Conservation (phyloP, 805 yeast genomes). For the Candida incommunis region DNA sequence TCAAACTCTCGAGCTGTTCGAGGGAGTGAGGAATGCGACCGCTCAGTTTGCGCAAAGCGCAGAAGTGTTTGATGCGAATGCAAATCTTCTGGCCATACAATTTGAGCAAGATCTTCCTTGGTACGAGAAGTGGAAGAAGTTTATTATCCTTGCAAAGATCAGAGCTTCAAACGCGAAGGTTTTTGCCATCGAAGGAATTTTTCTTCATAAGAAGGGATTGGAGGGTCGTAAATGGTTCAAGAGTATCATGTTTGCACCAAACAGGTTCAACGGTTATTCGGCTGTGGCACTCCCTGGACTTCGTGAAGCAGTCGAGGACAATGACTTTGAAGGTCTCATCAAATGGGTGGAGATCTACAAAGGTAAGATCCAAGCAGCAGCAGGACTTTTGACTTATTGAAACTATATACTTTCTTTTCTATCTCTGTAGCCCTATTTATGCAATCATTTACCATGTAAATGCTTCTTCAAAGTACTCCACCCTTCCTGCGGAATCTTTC, state of each 20-base stretch:
- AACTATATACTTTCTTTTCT: too few species aligned
- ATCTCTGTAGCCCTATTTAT: neutral
- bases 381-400: slow-evolving; percentile 4
- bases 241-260: slow-evolving; percentile 46
- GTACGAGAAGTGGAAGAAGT: slow-evolving; percentile 31
- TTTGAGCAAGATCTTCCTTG: slow-evolving; percentile 63
- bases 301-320: slow-evolving; percentile 39
- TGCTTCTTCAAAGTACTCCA: neutral
- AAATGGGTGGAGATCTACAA: slow-evolving; percentile 27
- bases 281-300: slow-evolving; percentile 45
- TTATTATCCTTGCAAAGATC: slow-evolving; percentile 12
- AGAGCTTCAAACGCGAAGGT: slow-evolving; percentile 26
- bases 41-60: slow-evolving; percentile 20
- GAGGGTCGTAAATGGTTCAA: slow-evolving; percentile 41
- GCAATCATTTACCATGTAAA: neutral
- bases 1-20: slow-evolving; percentile 9
- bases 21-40: slow-evolving; percentile 9
- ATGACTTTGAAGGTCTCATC: slow-evolving; percentile 22
- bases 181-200: slow-evolving; percentile 30
- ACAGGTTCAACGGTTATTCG: slow-evolving; percentile 46
- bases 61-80: slow-evolving; percentile 29
- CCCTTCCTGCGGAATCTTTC: neutral
- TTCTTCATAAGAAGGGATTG: slow-evolving; percentile 34
- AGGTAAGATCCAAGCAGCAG: slow-evolving; percentile 7
- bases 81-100: slow-evolving; percentile 29